phyloP scores from a whole-genome alignment of 805 yeast genomes.

The Isabelozyma rhagii region DNA sequence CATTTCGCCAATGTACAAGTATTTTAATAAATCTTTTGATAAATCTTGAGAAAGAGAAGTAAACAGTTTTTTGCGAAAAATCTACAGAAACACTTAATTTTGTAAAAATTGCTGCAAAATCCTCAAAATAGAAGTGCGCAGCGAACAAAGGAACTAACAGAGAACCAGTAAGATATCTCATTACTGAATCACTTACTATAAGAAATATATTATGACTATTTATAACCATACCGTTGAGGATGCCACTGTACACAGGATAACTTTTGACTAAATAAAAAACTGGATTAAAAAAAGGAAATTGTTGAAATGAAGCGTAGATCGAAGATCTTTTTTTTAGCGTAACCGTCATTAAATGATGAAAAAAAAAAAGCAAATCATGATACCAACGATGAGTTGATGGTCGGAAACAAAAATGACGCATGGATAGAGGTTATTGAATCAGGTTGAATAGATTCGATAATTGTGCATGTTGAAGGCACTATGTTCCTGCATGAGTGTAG shows the following conservation, averaged over 20 bases:
- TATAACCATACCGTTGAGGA: conserved; percentile 48
- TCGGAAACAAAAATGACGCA: conserved; percentile 4
- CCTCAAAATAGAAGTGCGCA: no score
- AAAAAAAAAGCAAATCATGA: neutral
- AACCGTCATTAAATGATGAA: neutral
- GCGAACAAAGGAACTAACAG: neutral
- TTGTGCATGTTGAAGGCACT: conserved; percentile 35
- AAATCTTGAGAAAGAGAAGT: no score
- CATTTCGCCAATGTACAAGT: neutral
- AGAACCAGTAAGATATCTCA: neutral
- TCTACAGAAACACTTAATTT: neutral
- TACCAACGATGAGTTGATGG: neutral
- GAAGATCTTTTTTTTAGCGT: neutral
- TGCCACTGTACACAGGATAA: conserved; percentile 40
- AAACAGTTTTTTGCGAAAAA: neutral
- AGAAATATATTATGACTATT: neutral
- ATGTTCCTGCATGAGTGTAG: conserved; percentile 19
- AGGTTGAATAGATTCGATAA: conserved; percentile 22
- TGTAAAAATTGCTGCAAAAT: no score
- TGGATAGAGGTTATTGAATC: conserved; percentile 5
- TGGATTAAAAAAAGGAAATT: conserved; percentile 4
- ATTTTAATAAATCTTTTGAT: no score
- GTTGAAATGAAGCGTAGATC: conserved; percentile 13
- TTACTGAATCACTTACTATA: neutral
- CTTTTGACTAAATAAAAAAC: conserved; percentile 22